Percentiles rank a stretch among this genome's conserved stretches.
Evolutionary conservation across 1,139 yeast genomes (phyloP).

Genomic region (Sugiyamaella paludigena): DNA sequence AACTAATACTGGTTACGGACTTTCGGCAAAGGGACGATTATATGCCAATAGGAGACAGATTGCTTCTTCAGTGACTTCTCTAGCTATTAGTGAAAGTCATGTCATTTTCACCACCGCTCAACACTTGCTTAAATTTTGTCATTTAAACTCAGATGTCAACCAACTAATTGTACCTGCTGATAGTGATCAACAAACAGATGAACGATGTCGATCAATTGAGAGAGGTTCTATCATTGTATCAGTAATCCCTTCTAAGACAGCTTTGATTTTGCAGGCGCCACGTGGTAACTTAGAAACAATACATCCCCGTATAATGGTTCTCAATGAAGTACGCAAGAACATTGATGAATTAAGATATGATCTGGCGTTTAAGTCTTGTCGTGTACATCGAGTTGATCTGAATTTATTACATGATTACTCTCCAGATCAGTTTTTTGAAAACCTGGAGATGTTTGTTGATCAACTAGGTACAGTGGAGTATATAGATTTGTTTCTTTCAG

Average conservation of each 20-base stretch:
- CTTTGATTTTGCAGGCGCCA: constrained; percentile 88
- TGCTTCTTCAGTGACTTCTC: constrained; percentile 79
- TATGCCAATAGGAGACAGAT: constrained; percentile 62
- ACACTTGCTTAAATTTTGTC: constrained; percentile 78
- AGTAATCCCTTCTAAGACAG: constrained; percentile 76
- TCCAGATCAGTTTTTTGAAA: constrained; percentile 62
- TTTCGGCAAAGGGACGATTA: constrained; percentile 69
- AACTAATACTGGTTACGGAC: constrained; percentile 57
- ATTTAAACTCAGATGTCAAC: constrained; percentile 48
- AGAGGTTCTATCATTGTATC: constrained; percentile 83
- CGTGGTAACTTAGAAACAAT: constrained; percentile 95
- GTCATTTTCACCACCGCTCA: constrained; percentile 86
- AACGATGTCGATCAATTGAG: constrained; percentile 84
- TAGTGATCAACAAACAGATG: constrained; percentile 51
- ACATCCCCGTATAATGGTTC: constrained; percentile 87
- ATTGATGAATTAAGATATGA: constrained; percentile 58
- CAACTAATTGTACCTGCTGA: constrained; percentile 37
- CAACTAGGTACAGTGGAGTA: constrained; percentile 73
- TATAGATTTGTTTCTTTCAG: constrained; percentile 82
- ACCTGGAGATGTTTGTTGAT: constrained; percentile 65
- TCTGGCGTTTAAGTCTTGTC: constrained; percentile 76
- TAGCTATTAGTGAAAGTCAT: constrained; percentile 69
- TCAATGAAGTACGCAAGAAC: constrained; percentile 73
- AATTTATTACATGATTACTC: constrained; percentile 87
- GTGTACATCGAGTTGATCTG: constrained; percentile 87